These are phyloP conservation scores for Penicillium dipodomyicola DNA, from an alignment of 495 filamentous ascomycete genomes.

Conservation along the genomic window DNA sequence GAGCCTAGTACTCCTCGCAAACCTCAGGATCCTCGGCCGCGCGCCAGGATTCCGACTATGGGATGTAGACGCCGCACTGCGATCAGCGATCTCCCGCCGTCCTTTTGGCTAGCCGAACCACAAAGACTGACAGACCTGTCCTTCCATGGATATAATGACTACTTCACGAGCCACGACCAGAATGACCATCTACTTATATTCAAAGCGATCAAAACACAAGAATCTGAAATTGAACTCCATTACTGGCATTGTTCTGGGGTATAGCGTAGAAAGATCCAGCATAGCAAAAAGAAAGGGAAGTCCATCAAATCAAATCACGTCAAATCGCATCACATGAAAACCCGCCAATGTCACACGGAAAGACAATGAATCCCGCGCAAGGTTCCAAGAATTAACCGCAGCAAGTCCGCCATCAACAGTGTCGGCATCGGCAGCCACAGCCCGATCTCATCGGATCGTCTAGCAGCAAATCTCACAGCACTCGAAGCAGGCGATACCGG, in stretches of 20 bases:
- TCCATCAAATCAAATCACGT: constrained; percentile 1
- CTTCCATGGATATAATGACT: background rate
- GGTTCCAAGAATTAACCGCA: background rate
- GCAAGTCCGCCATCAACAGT: background rate
- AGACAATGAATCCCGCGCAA: background rate
- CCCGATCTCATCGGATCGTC: constrained; percentile 4
- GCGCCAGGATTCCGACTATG: constrained; percentile 28
- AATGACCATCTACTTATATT: background rate
- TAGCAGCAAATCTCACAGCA: constrained; percentile 49
- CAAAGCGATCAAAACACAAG: background rate
- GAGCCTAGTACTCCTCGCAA: constrained; percentile 21
- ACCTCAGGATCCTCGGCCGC: constrained; percentile 27
- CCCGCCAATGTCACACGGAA: background rate
- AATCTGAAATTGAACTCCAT: constrained; percentile 8
- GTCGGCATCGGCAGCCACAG: background rate
- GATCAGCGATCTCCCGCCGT: constrained; percentile 20
- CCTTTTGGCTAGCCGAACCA: background rate
- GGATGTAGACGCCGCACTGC: constrained; percentile 30
- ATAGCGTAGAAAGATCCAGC: constrained; percentile 6
- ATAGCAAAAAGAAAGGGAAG: background rate
- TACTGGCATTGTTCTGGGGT: constrained; percentile 15
- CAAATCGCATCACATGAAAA: background rate
- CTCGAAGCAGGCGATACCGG: constrained; percentile 46
- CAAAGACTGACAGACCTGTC: background rate
- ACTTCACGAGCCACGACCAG: background rate